Evolutionary conservation across 176 grass and related monocot species (phyloP).

Genomic region (Coix lacrymajobi): DNA sequence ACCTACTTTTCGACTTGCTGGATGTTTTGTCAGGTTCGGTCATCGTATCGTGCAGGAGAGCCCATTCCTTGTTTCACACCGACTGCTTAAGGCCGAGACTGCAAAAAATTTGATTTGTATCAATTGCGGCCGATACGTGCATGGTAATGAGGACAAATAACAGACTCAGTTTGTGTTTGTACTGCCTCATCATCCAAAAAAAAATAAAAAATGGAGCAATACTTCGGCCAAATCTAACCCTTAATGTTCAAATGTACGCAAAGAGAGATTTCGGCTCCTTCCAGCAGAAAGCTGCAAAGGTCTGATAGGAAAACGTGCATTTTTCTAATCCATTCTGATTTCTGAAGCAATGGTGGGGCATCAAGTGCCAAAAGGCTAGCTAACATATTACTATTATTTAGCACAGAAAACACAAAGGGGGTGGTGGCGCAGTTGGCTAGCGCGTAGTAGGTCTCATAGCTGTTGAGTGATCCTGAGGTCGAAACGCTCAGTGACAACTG

Average conservation of each 20-base stretch:
- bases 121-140: not conserved
- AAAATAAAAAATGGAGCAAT: not conserved
- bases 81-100: not conserved
- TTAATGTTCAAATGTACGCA: not conserved
- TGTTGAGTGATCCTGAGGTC: slow-evolving; percentile 80
- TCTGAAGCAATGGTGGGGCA: too few species aligned
- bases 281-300: not conserved
- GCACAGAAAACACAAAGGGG: not conserved
- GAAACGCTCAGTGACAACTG: not conserved
- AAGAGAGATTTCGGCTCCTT: not conserved
- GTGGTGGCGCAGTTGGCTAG: slow-evolving; percentile 95
- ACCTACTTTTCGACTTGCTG: not conserved
- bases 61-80: not conserved
- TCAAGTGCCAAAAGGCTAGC: too few species aligned
- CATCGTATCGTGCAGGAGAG: slow-evolving; percentile 67
- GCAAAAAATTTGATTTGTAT: not conserved
- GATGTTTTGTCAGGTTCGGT: slow-evolving; percentile 44
- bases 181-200: not conserved
- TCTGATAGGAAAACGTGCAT: not conserved
- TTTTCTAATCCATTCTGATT: not conserved
- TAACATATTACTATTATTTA: too few species aligned
- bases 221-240: not conserved
- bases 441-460: slow-evolving; percentile 94
- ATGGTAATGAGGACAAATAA: not conserved
- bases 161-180: not conserved